Base-by-base conservation (phyloP, 352 stramenopile genomes). In the Plasmopara viticola region DNA sequence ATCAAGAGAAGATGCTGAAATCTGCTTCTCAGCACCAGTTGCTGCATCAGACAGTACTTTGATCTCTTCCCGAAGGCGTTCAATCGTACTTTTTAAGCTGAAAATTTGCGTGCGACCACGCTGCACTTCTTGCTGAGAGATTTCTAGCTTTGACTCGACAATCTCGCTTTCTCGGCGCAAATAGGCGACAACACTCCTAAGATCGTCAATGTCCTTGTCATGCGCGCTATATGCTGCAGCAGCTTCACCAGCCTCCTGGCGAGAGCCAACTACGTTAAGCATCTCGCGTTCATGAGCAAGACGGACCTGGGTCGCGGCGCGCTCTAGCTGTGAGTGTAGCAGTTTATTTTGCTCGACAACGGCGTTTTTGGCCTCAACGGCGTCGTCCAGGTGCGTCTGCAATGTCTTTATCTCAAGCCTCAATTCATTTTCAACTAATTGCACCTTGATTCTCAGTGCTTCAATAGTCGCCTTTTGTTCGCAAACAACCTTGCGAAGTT, bases 101-200 rank as follows among this genome's bases (percentile, higher is more conserved):
- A 74, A 66, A 20, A 84, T 66, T 46, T 86, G 68, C 9, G 64
- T 52, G 18, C 72, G 73, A 37, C 69, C 71, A 44, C 80, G 73
- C 48, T 87, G 74, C 13, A 73, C 58, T 63, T 90, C 80, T 61
- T 87, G 77, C 41, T 84, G 65, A 4, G 74, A 69, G 1, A 90
- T n/a, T 44, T 88, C 77, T 15, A 78, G 59, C 62, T 90, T 90
- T 12, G 80, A 88, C 6, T 67, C 56, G 4, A 70, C 59, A 18
- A 90, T 88, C 44, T 87, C 77, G 15, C 59, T 81, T 51, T 88
- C 77, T 2, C 77, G 76, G 17, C 80, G 77, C 43, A 90, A 66
- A 57, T 82, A 88, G 12, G 73, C 60, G 44, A 90, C 73, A 13
- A 90, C 72, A 54, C 77, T 82, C 9, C 80, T 74, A 9, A 90